phyloP scores from a whole-genome alignment of 1,139 yeast species.

The Yamadazyma atlantica region DNA sequence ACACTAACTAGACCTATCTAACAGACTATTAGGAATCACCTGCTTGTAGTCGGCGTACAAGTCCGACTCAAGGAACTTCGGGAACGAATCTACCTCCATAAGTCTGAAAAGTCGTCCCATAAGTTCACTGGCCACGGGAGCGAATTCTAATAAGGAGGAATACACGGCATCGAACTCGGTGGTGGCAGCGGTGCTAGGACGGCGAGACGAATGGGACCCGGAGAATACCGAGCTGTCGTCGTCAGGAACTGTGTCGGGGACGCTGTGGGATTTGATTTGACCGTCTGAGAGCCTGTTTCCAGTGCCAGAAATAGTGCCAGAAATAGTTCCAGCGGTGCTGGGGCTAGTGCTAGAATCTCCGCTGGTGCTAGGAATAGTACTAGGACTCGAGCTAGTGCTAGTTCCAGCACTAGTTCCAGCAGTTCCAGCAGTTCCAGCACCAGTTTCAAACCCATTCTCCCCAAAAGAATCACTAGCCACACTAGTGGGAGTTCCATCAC shows the following conservation, averaged over 20 bases:
- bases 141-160: constrained; percentile 48
- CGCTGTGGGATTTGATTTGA: not conserved
- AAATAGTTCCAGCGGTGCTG: too few relatives aligned
- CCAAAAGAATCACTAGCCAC: not conserved
- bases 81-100: constrained; percentile 74
- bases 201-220: constrained; percentile 1
- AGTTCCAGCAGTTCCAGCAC: too few relatives aligned
- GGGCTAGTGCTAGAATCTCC: too few relatives aligned
- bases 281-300: not conserved
- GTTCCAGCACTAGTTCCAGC: too few relatives aligned
- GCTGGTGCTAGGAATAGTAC: too few relatives aligned
- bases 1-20: too few relatives aligned
- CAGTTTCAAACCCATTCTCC: too few relatives aligned
- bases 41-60: constrained; percentile 13
- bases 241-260: not conserved
- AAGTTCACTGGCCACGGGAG: constrained; percentile 37
- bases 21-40: constrained; percentile 3
- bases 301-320: not conserved
- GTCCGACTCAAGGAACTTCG: constrained; percentile 55
- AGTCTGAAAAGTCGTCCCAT: constrained; percentile 42
- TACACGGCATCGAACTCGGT: constrained; percentile 62
- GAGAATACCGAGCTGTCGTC: constrained; percentile 4
- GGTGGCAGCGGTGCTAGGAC: too few relatives aligned
- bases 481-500: not conserved
- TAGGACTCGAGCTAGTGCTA: too few relatives aligned